These are phyloP conservation scores for Trifolium repens DNA, from an alignment of 306 rosid species.

Conservation along the genomic window DNA sequence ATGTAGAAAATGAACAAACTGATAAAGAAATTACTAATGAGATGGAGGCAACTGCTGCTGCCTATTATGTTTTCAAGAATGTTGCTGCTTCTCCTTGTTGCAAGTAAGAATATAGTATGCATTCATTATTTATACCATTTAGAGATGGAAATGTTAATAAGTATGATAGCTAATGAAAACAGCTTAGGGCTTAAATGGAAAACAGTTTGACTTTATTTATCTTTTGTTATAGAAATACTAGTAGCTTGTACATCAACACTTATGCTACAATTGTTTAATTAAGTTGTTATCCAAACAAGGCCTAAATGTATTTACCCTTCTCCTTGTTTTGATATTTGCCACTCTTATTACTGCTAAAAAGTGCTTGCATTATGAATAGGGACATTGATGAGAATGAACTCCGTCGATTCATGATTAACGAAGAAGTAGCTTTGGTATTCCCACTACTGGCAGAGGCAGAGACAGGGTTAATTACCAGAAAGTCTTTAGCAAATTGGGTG, in stretches of 20 bases:
- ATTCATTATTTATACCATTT: neutral
- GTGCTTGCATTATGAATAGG: conserved; percentile 48
- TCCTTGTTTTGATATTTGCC: conserved; percentile 13
- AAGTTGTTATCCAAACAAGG: neutral
- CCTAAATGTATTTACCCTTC: neutral
- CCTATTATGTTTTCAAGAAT: conserved; percentile 71
- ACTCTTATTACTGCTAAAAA: conserved; percentile 20
- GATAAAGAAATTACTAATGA: conserved; percentile 83
- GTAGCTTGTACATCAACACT: neutral
- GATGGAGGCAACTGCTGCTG: conserved; percentile 93
- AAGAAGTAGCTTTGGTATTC: conserved; percentile 72
- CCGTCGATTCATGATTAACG: conserved; percentile 77
- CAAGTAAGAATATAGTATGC: conserved; percentile 58
- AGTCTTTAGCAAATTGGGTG: conserved; percentile 81
- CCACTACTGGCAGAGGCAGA: conserved; percentile 66
- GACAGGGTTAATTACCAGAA: conserved; percentile 59
- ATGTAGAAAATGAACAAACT: conserved; percentile 49
- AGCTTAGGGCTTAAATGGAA: neutral
- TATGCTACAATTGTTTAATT: neutral
- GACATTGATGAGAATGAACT: conserved; percentile 79
- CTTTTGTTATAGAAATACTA: neutral
- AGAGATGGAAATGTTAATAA: too few species aligned
- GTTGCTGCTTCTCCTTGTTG: conserved; percentile 61
- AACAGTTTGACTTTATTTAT: neutral
- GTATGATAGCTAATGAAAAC: neutral